A percentile compares a stretch with the other conserved stretches of the same genome.
These are phyloP conservation scores for Cyberlindnera petersonii DNA, from an alignment of 805 yeast genomes.

Conservation along the genomic window DNA sequence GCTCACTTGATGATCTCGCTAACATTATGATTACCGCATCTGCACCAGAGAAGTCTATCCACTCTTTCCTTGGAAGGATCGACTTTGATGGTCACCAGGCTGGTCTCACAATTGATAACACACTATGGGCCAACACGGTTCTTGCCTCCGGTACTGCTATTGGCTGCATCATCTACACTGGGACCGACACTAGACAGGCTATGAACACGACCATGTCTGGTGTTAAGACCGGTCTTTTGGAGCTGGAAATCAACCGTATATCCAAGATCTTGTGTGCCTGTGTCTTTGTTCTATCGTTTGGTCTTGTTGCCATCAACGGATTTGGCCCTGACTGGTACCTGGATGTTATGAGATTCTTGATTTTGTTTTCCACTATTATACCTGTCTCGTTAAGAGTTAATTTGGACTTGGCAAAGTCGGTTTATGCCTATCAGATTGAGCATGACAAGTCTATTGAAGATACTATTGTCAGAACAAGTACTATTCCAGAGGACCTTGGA, in stretches of 20 bases:
- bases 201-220: constrained; percentile 87
- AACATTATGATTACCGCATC: constrained; percentile 61
- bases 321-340: constrained; percentile 78
- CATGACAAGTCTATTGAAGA: constrained; percentile 77
- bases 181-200: constrained; percentile 89
- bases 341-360: constrained; percentile 84
- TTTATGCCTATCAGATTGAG: constrained; percentile 92
- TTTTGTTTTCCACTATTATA: constrained; percentile 89
- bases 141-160: constrained; percentile 90
- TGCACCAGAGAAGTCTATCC: constrained; percentile 84
- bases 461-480: constrained; percentile 92
- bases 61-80: constrained; percentile 73
- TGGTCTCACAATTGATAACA: constrained; percentile 81
- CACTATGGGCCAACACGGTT: constrained; percentile 98
- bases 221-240: constrained; percentile 85
- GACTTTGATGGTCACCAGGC: constrained; percentile 52
- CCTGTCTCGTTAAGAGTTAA: constrained; percentile 96
- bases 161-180: constrained; percentile 88
- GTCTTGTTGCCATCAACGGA: constrained; percentile 78
- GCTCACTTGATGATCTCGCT: constrained; percentile 47
- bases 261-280: constrained; percentile 86
- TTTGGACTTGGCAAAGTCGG: constrained; percentile 91
- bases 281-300: constrained; percentile 73
- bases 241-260: constrained; percentile 81
- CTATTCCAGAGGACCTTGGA: constrained; percentile 97